Evolutionary conservation across 352 stramenopile species (phyloP), one percentile per base, ranked within the genome.

Genomic region (Phytophthora sansomeana): DNA sequence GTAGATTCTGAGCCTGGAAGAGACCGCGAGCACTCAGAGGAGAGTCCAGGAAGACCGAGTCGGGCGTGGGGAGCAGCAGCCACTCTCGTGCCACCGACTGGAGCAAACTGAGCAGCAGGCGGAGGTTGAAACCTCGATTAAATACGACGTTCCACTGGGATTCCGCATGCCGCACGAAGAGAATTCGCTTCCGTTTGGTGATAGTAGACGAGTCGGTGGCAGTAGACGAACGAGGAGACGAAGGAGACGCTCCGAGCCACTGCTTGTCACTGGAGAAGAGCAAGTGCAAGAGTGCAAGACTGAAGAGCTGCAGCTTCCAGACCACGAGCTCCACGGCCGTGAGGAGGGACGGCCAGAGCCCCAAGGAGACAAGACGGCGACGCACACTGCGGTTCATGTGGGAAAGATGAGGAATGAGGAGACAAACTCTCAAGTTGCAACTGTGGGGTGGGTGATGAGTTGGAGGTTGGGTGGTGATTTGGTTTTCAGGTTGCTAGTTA

Each of bases 141-240:
- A 97, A 97, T 35, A 96, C 72, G 49, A 90, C 79, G 65, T 97
- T 97, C 89, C 89, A 96, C 63, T 93, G 83, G 42, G 86, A 95
- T 72, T 97, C 89, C 30, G 82, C 87, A 44, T 97, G 89, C n/a
- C 89, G 83, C 21, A 96, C 75, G 62, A 96, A 96, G 7, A 97
- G 46, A 29, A 97, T 73, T 42, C 80, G 86, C 72, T 92, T 93
- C 30, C 29, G 46, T 47, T 77, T 74, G 19, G 39, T 69, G 6
- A 75, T 48, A n/a, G n/a, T n/a, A n/a, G 41, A 39, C 29, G 21
- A 38, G 26, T n/a, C n/a, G 19, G 7, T 5, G 10, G 19, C 24
- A 14, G 36, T 24, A 14, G 9, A 28, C 43, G 43, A 21, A 13
- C 19, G 8, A 14, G 33, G 33, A 26, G 32, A 39, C 3, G 39